These are phyloP conservation scores for Excoecaria agallocha DNA, from an alignment of 345 rosid genomes.

Conservation along the genomic window DNA sequence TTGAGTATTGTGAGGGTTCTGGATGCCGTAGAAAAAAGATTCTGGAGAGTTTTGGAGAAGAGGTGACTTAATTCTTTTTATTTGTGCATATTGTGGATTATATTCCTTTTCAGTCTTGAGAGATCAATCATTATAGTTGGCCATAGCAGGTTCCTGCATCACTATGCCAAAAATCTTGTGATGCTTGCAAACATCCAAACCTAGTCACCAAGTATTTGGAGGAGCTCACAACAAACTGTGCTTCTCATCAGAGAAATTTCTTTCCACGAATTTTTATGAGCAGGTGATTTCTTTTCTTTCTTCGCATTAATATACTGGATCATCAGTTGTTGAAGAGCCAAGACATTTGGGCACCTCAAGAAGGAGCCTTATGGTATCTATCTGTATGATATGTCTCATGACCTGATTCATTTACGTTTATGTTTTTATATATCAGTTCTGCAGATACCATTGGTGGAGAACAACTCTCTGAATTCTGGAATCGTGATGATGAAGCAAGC, in stretches of 20 bases:
- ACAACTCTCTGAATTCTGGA: slow-evolving; percentile 85
- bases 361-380: background rate
- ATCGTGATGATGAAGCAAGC: slow-evolving; percentile 71
- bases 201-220: slow-evolving; percentile 57
- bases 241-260: slow-evolving; percentile 48
- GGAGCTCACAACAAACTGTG: slow-evolving; percentile 50
- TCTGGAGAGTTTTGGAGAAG: slow-evolving; percentile 88
- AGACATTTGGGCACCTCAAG: background rate
- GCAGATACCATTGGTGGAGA: slow-evolving; percentile 39
- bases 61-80: slow-evolving; percentile 40
- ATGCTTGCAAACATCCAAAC: slow-evolving; percentile 82
- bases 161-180: slow-evolving; percentile 72
- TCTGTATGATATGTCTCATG: background rate
- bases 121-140: slow-evolving; percentile 5
- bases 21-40: slow-evolving; percentile 91
- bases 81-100: background rate
- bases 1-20: slow-evolving; percentile 82
- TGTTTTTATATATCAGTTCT: slow-evolving; percentile 42
- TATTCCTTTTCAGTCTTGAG: slow-evolving; percentile 11
- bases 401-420: slow-evolving; percentile 12
- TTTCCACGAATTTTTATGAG: slow-evolving; percentile 51
- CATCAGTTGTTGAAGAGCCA: background rate
- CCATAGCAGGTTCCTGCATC: slow-evolving; percentile 52
- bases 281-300: slow-evolving; percentile 43
- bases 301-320: background rate